Base-by-base conservation (phyloP, 208 protist genomes). In the Kentomonas sorsogonicus region DNA sequence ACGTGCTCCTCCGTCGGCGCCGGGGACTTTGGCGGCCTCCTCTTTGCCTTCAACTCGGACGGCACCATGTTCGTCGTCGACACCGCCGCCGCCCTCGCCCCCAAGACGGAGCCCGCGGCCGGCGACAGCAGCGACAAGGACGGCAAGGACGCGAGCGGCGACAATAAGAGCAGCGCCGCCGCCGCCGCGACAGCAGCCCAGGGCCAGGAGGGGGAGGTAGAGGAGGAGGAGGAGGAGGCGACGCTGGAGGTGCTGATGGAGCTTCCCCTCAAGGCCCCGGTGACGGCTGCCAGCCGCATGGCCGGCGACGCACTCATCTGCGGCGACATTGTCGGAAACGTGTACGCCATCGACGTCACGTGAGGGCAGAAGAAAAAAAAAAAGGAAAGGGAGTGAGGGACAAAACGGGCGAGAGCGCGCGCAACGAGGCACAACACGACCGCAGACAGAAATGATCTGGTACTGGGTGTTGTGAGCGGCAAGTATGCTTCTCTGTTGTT, bases 251-350 rank as follows among this genome's bases (percentile, higher is more conserved):
- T n/a, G n/a, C n/a, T n/a, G n/a, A n/a, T n/a, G n/a, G n/a, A n/a
- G n/a, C n/a, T n/a, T n/a, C n/a, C n/a, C n/a, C n/a, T n/a, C n/a
- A n/a, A n/a, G n/a, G n/a, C n/a, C n/a, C n/a, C n/a, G n/a, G n/a
- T n/a, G n/a, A n/a, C n/a, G n/a, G n/a, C n/a, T n/a, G n/a, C n/a
- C n/a, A n/a, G n/a, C n/a, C n/a, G n/a, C n/a, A n/a, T n/a, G n/a
- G n/a, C n/a, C n/a, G n/a, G n/a, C n/a, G 38, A 77, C 60, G 60
- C 31, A 11, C 54, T 84, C 51, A 44, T 85, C 9, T 89, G 71
- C 36, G 77, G 81, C 1, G 77, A 89, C 51, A 66, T 74, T 46
- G 72, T 69, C 46, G 82, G 77, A 41, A 89, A 83, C 53, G 60
- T 89, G 7, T 85, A 81, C 56, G 58, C 66, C 29, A 39, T 88